A percentile compares a stretch with the other conserved stretches of the same genome.
phyloP scores from a whole-genome alignment of 805 yeast genomes.

The Zygotorulaspora sp. region DNA sequence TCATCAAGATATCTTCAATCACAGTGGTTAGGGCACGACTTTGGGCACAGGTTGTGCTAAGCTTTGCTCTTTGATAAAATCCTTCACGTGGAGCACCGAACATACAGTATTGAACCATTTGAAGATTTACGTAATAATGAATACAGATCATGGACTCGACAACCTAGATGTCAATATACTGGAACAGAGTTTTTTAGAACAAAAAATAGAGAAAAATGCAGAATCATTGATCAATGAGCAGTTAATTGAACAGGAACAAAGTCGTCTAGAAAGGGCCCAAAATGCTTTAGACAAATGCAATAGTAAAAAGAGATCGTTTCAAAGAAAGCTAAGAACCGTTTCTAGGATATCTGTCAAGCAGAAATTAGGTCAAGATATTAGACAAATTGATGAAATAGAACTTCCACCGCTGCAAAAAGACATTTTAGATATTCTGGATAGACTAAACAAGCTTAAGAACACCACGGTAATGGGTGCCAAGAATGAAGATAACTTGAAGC shows the following conservation, averaged over 20 bases:
- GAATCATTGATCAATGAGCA: slow-evolving; percentile 53
- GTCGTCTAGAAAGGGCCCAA: slow-evolving; percentile 65
- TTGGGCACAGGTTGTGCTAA: too few species aligned
- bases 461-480: slow-evolving; percentile 13
- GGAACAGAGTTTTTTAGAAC: slow-evolving; percentile 78
- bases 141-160: slow-evolving; percentile 4
- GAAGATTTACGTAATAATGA: too few species aligned
- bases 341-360: slow-evolving; percentile 64
- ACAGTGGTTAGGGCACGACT: too few species aligned
- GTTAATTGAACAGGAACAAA: slow-evolving; percentile 68
- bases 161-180: slow-evolving; percentile 55
- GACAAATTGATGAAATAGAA: slow-evolving; percentile 46
- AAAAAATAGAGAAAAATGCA: slow-evolving; percentile 65
- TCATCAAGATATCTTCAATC: too few species aligned
- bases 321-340: slow-evolving; percentile 46
- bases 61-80: too few species aligned
- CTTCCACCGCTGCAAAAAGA: slow-evolving; percentile 54
- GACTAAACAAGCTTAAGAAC: slow-evolving; percentile 37
- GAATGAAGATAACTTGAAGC: slow-evolving; percentile 21
- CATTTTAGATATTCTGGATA: slow-evolving; percentile 52
- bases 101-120: too few species aligned
- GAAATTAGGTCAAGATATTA: slow-evolving; percentile 50
- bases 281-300: slow-evolving; percentile 43
- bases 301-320: slow-evolving; percentile 44
- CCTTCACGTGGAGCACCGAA: too few species aligned